Evolutionary conservation across 1,139 yeast genomes (phyloP), one percentile per base, ranked within the genome.

Genomic region (Casaregolazyma suthepensis): DNA sequence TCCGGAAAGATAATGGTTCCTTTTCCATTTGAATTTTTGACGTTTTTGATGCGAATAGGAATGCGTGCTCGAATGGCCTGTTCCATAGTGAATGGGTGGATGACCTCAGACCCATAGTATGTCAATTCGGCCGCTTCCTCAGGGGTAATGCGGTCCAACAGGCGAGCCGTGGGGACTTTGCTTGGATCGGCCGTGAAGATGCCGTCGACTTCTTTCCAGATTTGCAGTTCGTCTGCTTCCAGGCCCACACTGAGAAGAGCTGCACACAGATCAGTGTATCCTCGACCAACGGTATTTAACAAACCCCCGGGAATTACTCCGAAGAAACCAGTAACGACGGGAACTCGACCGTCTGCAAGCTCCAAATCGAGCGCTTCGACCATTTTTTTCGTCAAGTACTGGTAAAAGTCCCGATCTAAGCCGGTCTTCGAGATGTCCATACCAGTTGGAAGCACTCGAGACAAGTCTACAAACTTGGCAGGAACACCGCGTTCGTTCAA

Each of bases 151-250:
- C 90, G 81, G 56, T 84, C 82, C 59, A 93, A 75, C 50, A 93
- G 74, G 63, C 96, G 78, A 3, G 99, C 99, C 55, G 82, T 83
- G 22, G 94, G 87, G 23, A 93, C 99, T 65, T 93, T 93, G 58
- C 99, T 77, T 35, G 99, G 99, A 68, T 93, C 99, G 1, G 99
- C 99, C 0, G 99, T 91, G 74, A 93, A 93, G 46, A 93, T 93
- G 62, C 99, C 99, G 69, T 93, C 99, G 51, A 93, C 99, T 74
- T 93, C 99, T 66, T 93, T 93, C 99, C 99, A 93, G 50, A 93
- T 88, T 73, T 93, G 99, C 54, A 93, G 76, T 71, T 93, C 99
- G 49, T 89, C 96, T 1, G 98, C 98, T 61, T 79, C 82, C 52
- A 86, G 71, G 0, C 97, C 99, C 29, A 93, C 98, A 0, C 99